Evolutionary conservation across 352 stramenopile genomes (phyloP), one percentile per base, ranked within the genome.

Genomic region (Thraustochytrium sp.): DNA sequence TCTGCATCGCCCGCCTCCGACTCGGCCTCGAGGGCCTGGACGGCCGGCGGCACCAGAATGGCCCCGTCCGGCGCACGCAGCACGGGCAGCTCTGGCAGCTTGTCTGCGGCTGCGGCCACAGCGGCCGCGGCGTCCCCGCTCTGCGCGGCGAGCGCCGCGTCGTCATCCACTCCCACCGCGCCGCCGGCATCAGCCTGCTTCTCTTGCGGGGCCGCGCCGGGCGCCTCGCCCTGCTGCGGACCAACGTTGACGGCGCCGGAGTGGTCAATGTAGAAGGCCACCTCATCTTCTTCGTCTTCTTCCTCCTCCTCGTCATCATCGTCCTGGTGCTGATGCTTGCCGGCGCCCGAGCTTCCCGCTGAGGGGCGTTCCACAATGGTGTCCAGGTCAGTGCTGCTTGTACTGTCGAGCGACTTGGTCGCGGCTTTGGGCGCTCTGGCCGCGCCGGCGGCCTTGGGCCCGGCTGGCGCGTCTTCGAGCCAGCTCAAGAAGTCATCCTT

Each of bases 401-500:
- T 23, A 2, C 8, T 23, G 29, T 2, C 31, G 55, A 9, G 4
- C 3, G 18, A 5, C 8, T 26, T 9, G 55, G 55, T 42, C 2
- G 55, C 18, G 26, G 11, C 8, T 9, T 23, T 37, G 55, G 51
- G 31, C 34, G 29, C 55, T 5, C 18, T 37, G 0, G 55, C 21
- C 0, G 29, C n/a, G 4, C 18, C 16, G 8, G 18, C 29, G 29
- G 13, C 55, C 2, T 64, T 38, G 31, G 36, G 8, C 1, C 0
- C 26, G 38, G 40, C 23, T 23, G 40, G 62, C 40, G 42, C 46
- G 26, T 80, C 68, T n/a, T 80, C 68, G 16, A 80, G 68, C 68
- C 68, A 80, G 68, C 48, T 65, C 18, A 80, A 34, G 38, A 80
- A 80, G 9, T 80, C 68, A 16, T 80, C 68, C 51, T 75, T 75